Evolutionary conservation across 352 stramenopile genomes (phyloP), one percentile per base, ranked within the genome.

Genomic region (Phytopythium oedochilum): DNA sequence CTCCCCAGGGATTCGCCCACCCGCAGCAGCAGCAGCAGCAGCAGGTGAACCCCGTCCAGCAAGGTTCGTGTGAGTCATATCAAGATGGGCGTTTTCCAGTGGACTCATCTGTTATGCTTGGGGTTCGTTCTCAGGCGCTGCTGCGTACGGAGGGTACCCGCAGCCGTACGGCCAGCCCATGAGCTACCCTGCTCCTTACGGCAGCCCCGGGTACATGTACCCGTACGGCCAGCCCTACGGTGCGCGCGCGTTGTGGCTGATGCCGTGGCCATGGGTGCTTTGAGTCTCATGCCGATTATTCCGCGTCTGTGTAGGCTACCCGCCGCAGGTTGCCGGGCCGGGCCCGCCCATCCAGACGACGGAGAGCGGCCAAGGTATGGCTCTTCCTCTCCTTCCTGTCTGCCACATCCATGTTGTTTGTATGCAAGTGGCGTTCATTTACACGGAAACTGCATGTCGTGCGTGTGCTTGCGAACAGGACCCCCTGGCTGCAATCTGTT

Each of bases 401-500:
- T 20, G 25, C 42, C 54, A 42, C 35, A 34, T 59, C 17, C 51
- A 57, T 66, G 61, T 60, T 60, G 29, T 62, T 43, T 58, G 25
- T 53, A 35, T 49, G 18, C 47, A 64, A 49, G 23, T 65, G 32
- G 26, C 49, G 35, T 31, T 45, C 32, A 54, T 42, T 54, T 32
- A 28, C 40, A 46, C 32, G 20, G 47, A 7, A 12, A 26, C 34
- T 71, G 44, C 44, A 59, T 72, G 51, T 45, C 43, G 34, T 55
- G 49, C 50, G 59, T 59, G 46, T 75, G 53, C 71, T 66, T 78
- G 63, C 62, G 42, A 63, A 58, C 66, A 94, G 92, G 93, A 65
- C 94, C 94, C 52, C 89, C 94, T 81, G 93, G 92, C 66, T 97
- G 92, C 67, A 99, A 98, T 76, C 75, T 99, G 23, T 99, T 98